Evolutionary conservation across 2,329 filamentous ascomycete species (phyloP), one percentile per base, ranked within the genome.

Genomic region (Fusarium virguliforme): DNA sequence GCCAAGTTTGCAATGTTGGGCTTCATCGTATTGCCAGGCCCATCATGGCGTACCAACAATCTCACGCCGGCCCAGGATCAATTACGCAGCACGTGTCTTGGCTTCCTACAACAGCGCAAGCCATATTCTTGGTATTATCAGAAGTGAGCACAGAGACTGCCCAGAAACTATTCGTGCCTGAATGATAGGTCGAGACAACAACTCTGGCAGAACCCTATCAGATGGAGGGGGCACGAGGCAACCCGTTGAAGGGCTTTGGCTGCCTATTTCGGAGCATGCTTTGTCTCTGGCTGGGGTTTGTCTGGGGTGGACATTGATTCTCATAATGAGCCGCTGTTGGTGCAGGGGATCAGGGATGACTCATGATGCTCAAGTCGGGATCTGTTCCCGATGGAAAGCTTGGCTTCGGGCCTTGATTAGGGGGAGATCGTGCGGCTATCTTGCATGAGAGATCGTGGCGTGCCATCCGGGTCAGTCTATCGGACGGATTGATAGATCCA

Each of bases 61-160:
- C 5, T 56, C 10, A 40, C 1, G 30, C 24, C 37, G 9, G 7
- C 10, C 4, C 22, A 2, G 3, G 15, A 30, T 1, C 6, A 41
- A 28, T 40, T 30, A 56, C 35, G 35, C 2, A 32, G 7, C 53
- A 28, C 3, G 53, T 30, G 35, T 56, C 53, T 56, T 56, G 35
- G 53, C 35, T 56, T 32, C 53, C 53, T 40, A 30, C 24, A 38
- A 38, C 12, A n/a, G 53, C 26, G 9, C 15, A 56, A 56, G 53
- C 6, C 32, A 13, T 48, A 12, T 13, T 40, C 53, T 56, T 56
- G 26, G 53, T 56, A 22, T 22, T 8, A 3, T 9, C 24, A 3
- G 24, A 26, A 26, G 15, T 28, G 15, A 40, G 8, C n/a, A 8
- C 9, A 40, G 22, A 28, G 24, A 40, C 22, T 4, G 51, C 15